Evolutionary conservation across 495 filamentous ascomycete species (phyloP), one percentile per base, ranked within the genome.

Genomic region (Corynascus novoguineensis): DNA sequence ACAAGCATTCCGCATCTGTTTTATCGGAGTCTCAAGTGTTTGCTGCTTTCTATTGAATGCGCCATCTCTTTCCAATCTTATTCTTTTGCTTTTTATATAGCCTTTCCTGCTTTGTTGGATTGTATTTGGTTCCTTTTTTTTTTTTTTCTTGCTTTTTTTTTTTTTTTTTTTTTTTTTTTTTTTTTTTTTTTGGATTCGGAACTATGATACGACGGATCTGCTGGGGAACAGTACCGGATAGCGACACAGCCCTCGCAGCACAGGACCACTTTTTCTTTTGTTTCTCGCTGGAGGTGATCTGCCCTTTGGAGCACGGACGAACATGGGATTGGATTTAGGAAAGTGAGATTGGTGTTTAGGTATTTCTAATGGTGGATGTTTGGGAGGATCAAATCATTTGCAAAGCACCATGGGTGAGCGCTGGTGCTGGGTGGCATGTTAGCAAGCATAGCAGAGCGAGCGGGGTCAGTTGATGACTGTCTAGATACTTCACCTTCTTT

Each of bases 1-100:
- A 24, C 29, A 49, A 55, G 28, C 50, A 50, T 54, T 19, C 24
- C 38, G 61, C 61, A 60, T 63, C 35, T 49, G 17, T 54, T n/a
- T n/a, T 46, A 53, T n/a, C 14, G 60, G 56, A 59, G 60, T 58
- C 45, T 49, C 21, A 17, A 52, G 38, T 27, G 41, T 14, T 53
- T 37, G n/a, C n/a, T n/a, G n/a, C n/a, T n/a, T n/a, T n/a, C n/a
- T n/a, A n/a, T 61, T 40, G 32, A 35, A 37, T 54, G 25, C 35
- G 6, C 40, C 50, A 41, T 22, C 12, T n/a, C 40, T n/a, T 19
- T 29, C 15, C 22, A n/a, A n/a, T n/a, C n/a, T n/a, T n/a, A n/a
- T n/a, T n/a, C n/a, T n/a, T n/a, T n/a, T n/a, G n/a, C n/a, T n/a
- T n/a, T n/a, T 12, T 32, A 7, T 24, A 11, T 32, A 31, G 3